Conservation (phyloP, 2,329 filamentous ascomycete genomes). For the Leptosphaerulina australis region DNA sequence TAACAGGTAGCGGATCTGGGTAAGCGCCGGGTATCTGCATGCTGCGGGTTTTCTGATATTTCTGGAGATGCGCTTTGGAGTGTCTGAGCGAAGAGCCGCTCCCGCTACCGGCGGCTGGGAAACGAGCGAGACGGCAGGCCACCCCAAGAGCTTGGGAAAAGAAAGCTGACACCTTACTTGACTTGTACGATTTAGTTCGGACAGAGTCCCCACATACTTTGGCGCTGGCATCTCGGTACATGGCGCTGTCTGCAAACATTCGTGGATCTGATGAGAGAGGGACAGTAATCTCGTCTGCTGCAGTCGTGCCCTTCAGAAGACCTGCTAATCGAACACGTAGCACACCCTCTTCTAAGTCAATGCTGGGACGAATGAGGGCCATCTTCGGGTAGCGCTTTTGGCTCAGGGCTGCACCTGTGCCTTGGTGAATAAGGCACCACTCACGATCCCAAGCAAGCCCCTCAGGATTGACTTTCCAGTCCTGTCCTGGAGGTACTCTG, state of each 20-base stretch:
- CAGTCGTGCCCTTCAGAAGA: slow-evolving; percentile 38
- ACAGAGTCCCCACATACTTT: slow-evolving; percentile 85
- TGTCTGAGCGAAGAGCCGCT: slow-evolving; percentile 65
- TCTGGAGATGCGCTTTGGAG: slow-evolving; percentile 72
- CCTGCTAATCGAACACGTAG: slow-evolving; percentile 65
- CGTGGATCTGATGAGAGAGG: slow-evolving; percentile 72
- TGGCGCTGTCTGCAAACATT: slow-evolving; percentile 54
- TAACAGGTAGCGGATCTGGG: slow-evolving; percentile 52
- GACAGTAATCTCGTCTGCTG: slow-evolving; percentile 47
- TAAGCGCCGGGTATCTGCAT: slow-evolving; percentile 60
- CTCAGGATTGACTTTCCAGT: slow-evolving; percentile 81
- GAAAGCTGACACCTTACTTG: slow-evolving; percentile 70
- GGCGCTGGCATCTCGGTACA: slow-evolving; percentile 58
- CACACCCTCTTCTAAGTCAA: slow-evolving; percentile 72
- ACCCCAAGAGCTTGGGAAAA: slow-evolving; percentile 78
- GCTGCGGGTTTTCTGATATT: slow-evolving; percentile 43
- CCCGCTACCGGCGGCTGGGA: slow-evolving; percentile 66
- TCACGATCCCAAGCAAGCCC: slow-evolving; percentile 94
- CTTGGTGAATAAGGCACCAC: slow-evolving; percentile 91
- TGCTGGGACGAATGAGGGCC: slow-evolving; percentile 76
- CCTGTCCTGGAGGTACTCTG: slow-evolving; percentile 64
- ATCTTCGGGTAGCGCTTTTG: slow-evolving; percentile 90
- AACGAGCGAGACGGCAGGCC: slow-evolving; percentile 82
- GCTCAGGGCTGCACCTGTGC: slow-evolving; percentile 81
- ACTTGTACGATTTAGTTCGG: slow-evolving; percentile 71